Evolutionary conservation across 73 alveolate genomes (phyloP), one percentile per base, ranked within the genome.

Genomic region (Blepharisma stoltei): DNA sequence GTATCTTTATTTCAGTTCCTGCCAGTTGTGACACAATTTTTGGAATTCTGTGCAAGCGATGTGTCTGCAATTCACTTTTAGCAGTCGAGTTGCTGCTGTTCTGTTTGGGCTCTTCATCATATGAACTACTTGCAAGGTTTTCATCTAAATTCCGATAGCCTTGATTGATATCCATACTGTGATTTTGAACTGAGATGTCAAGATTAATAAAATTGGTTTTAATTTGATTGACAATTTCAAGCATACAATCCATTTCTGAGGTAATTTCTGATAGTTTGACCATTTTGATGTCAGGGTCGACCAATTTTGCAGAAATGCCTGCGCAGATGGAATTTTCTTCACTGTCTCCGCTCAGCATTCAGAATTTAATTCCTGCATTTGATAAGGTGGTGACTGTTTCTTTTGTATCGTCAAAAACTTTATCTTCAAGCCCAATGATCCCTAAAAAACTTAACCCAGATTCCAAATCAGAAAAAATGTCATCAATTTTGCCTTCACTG

Each of bases 321-420:
- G 73, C 73, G 2, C 46, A 14, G 18, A 60, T 14, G 38, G 73
- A 14, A 38, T 38, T 60, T 60, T 60, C 73, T 60, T 60, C 73
- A 60, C 46, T 9, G 23, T 60, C 73, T 60, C 73, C 73, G 23
- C 73, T 60, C 14, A 60, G 48, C 14, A 60, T 38, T 38, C 73
- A 60, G 45, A 60, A 60, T 60, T 60, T 60, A 14, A 60, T 60
- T 25, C 73, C 73, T 14, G 73, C 73, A 20, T 60, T n/a, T 60
- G 14, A 14, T 18, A 60, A 25, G 46, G 45, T 60, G 14, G 18
- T 38, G 73, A 60, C 73, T 18, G 73, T 60, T 20, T 60, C 73
- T 60, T 60, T 60, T 14, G 73, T 60, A 14, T 60, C 73, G 23
- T n/a, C 49, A 60, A 38, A 60, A 60, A 60, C 45, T 20, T 14